Conservation (phyloP, 2,329 filamentous ascomycete species). For the Xylariaceae sp. region DNA sequence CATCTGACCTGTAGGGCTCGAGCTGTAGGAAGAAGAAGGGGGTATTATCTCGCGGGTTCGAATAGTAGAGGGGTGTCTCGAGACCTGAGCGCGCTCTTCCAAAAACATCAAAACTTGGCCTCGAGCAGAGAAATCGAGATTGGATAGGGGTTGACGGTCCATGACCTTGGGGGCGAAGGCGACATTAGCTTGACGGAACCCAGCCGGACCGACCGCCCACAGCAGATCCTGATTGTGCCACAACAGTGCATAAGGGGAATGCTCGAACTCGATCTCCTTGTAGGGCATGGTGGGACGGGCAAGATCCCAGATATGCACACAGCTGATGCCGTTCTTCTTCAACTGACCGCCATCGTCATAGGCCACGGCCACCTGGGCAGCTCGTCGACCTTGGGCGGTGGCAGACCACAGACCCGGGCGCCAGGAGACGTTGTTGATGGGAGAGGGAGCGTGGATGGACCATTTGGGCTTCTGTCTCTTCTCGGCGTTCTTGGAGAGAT, state of each 20-base stretch:
- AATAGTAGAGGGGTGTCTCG: conserved; percentile 36
- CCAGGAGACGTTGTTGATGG: conserved; percentile 58
- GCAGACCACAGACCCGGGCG: conserved; percentile 63
- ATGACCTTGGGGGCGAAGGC: conserved; percentile 60
- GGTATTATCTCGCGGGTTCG: conserved; percentile 22
- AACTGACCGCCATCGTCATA: conserved; percentile 55
- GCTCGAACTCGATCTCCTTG: conserved; percentile 61
- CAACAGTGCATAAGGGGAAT: conserved; percentile 52
- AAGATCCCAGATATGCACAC: conserved; percentile 66
- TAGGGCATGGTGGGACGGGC: conserved; percentile 63
- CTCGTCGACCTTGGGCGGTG: conserved; percentile 54
- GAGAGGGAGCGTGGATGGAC: conserved; percentile 57
- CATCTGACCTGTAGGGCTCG: conserved; percentile 46
- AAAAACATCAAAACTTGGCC: conserved; percentile 60
- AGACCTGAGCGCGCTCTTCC: conserved; percentile 50
- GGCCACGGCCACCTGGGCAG: conserved; percentile 58
- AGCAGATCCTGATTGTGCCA: conserved; percentile 64
- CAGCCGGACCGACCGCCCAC: conserved; percentile 62
- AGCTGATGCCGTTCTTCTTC: conserved; percentile 52
- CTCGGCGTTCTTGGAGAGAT: conserved; percentile 56
- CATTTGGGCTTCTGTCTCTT: conserved; percentile 62
- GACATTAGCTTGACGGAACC: conserved; percentile 63
- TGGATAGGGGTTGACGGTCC: conserved; percentile 59
- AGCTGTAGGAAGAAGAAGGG: conserved; percentile 42
- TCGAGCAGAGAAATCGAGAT: conserved; percentile 55